Conservation (phyloP, 306 rosid species). For the Gastrolobium bilobum region DNA sequence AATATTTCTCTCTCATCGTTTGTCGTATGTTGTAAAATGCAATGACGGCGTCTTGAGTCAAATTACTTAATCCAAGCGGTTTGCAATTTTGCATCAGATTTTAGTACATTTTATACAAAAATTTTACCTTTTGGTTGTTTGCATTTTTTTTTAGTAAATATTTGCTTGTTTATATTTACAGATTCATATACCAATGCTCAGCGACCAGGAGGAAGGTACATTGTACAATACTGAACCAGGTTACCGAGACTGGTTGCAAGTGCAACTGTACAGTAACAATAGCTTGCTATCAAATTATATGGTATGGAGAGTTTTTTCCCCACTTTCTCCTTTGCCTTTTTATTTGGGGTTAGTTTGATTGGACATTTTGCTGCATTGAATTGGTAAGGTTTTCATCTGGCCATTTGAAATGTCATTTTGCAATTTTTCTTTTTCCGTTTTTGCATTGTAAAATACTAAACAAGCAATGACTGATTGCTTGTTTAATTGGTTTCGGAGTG, state of each 20-base stretch:
- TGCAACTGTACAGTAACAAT: constrained; percentile 67
- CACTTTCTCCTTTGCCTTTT: constrained; percentile 48
- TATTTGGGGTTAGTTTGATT: constrained; percentile 44
- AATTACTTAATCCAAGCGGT: not conserved
- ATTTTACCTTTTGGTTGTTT: not conserved
- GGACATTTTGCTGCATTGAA: constrained; percentile 42
- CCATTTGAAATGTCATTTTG: constrained; percentile 9
- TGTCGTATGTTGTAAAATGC: constrained; percentile 28
- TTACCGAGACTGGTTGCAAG: constrained; percentile 43
- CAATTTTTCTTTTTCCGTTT: constrained; percentile 29
- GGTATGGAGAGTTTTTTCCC: constrained; percentile 37
- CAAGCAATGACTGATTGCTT: constrained; percentile 51
- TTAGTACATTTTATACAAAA: constrained; percentile 1
- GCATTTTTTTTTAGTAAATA: not conserved
- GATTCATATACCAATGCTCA: constrained; percentile 35
- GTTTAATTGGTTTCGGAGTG: constrained; percentile 39
- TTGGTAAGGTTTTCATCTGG: constrained; percentile 43
- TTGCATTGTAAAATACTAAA: constrained; percentile 43
- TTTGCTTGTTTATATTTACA: constrained; percentile 46
- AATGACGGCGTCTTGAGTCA: not conserved
- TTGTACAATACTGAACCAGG: constrained; percentile 44
- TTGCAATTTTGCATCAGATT: constrained; percentile 2
- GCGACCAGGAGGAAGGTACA: constrained; percentile 31
- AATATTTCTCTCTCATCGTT: not conserved
- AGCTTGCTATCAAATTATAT: constrained; percentile 44